These are phyloP conservation scores for Candida golubevii DNA, from an alignment of 805 yeast genomes.

Conservation along the genomic window DNA sequence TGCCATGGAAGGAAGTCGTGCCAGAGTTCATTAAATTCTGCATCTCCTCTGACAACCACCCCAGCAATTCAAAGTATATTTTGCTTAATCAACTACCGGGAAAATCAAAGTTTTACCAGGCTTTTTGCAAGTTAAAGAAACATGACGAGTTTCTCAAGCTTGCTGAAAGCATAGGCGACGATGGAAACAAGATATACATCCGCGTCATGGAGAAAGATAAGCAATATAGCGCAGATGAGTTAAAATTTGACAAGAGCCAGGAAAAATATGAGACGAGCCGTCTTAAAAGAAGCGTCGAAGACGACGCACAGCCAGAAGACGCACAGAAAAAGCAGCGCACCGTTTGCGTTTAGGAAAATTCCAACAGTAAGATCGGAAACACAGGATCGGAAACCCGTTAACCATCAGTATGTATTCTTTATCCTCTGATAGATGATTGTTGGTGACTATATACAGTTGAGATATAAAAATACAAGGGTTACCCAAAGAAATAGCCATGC, in stretches of 20 bases:
- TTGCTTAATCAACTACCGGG: slow-evolving; percentile 77
- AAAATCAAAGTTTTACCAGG: slow-evolving; percentile 54
- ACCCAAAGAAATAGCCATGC: slow-evolving; percentile 14
- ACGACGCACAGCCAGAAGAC: background rate
- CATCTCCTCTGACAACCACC: slow-evolving; percentile 51
- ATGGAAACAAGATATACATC: slow-evolving; percentile 32
- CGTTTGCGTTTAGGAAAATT: slow-evolving; percentile 2
- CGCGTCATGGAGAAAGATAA: slow-evolving; percentile 31
- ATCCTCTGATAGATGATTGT: slow-evolving; percentile 8
- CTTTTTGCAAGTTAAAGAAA: slow-evolving; percentile 52
- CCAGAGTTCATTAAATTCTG: slow-evolving; percentile 57
- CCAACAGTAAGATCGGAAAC: too few relatives aligned
- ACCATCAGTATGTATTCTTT: slow-evolving; percentile 7
- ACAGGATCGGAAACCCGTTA: background rate
- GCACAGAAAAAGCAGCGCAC: slow-evolving; percentile 7
- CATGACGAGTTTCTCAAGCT: slow-evolving; percentile 44
- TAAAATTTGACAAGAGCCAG: slow-evolving; percentile 1
- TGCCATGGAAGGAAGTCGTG: slow-evolving; percentile 52
- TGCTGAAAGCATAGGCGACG: slow-evolving; percentile 29
- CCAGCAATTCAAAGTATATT: slow-evolving; percentile 73
- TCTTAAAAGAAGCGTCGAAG: background rate
- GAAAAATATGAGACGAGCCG: background rate
- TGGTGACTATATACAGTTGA: slow-evolving; percentile 15
- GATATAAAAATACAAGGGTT: slow-evolving; percentile 9
- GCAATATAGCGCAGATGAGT: slow-evolving; percentile 18